Evolutionary conservation across 768 basidiomycete species (phyloP).

Genomic region (Leccinum fibrillosum): DNA sequence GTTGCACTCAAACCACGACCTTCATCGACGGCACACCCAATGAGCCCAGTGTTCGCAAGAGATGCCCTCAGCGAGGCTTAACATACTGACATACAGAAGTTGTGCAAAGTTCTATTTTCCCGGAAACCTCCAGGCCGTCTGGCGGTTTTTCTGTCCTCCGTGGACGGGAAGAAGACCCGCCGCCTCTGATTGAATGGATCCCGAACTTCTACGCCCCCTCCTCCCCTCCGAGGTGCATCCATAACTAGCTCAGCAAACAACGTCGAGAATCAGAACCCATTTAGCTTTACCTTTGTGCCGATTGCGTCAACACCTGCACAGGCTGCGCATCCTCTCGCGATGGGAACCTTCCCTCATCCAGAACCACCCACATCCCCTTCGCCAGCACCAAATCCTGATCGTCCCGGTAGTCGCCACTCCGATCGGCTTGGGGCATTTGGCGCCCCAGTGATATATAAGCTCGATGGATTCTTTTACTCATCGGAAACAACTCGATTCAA

Average conservation of each 20-base stretch:
- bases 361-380: slow-evolving; percentile 35
- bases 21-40: slow-evolving; percentile 17
- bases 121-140: slow-evolving; percentile 18
- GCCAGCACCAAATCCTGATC: slow-evolving; percentile 31
- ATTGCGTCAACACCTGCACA: slow-evolving; percentile 52
- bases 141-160: slow-evolving; percentile 47
- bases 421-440: slow-evolving; percentile 29
- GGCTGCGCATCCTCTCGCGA: slow-evolving; percentile 35
- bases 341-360: slow-evolving; percentile 34
- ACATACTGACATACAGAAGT: slow-evolving; percentile 52
- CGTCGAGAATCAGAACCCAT: slow-evolving; percentile 52
- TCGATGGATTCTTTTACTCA: too few relatives aligned
- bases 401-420: slow-evolving; percentile 33
- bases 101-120: slow-evolving; percentile 43
- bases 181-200: slow-evolving; percentile 49
- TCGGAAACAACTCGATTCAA: too few relatives aligned
- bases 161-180: slow-evolving; percentile 41
- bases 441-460: slow-evolving; percentile 12
- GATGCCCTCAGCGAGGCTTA: slow-evolving; percentile 38
- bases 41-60: slow-evolving; percentile 32
- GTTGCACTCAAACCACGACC: slow-evolving; percentile 46
- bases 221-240: slow-evolving; percentile 36
- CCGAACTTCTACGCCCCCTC: slow-evolving; percentile 48
- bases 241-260: slow-evolving; percentile 48
- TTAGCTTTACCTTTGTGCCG: slow-evolving; percentile 50